These are phyloP conservation scores for Cercospora beticola DNA, from an alignment of 2,329 filamentous ascomycete genomes.

Conservation along the genomic window DNA sequence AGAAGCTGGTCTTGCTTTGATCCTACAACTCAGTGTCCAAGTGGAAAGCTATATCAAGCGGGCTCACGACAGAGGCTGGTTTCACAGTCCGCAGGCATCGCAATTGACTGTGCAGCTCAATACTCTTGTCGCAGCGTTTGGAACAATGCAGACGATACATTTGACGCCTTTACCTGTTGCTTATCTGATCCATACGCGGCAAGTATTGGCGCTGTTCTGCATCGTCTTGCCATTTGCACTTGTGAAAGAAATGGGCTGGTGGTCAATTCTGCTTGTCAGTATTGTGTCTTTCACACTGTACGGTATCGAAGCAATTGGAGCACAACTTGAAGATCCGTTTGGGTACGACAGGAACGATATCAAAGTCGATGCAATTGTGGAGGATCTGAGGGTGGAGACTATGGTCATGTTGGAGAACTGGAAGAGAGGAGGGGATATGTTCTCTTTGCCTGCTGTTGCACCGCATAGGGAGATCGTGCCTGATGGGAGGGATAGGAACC, in stretches of 20 bases:
- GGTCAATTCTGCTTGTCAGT: constrained; percentile 58
- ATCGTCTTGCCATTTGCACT: constrained; percentile 63
- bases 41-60: constrained; percentile 61
- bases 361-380: constrained; percentile 65
- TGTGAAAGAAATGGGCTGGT: constrained; percentile 64
- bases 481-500: constrained; percentile 6
- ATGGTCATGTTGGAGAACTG: constrained; percentile 60
- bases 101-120: constrained; percentile 61
- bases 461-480: constrained; percentile 17
- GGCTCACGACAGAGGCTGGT: constrained; percentile 57
- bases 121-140: constrained; percentile 57
- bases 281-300: constrained; percentile 65
- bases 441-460: constrained; percentile 16
- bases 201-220: constrained; percentile 62
- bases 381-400: constrained; percentile 59
- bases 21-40: constrained; percentile 61
- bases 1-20: constrained; percentile 58
- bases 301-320: constrained; percentile 63
- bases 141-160: constrained; percentile 64
- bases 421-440: constrained; percentile 43
- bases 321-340: constrained; percentile 65
- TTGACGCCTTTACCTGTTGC: constrained; percentile 65
- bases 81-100: constrained; percentile 58
- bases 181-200: constrained; percentile 64
- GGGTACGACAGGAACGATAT: constrained; percentile 66